Conservation (phyloP, 2,329 filamentous ascomycete species). For the Leptographium flavum region DNA sequence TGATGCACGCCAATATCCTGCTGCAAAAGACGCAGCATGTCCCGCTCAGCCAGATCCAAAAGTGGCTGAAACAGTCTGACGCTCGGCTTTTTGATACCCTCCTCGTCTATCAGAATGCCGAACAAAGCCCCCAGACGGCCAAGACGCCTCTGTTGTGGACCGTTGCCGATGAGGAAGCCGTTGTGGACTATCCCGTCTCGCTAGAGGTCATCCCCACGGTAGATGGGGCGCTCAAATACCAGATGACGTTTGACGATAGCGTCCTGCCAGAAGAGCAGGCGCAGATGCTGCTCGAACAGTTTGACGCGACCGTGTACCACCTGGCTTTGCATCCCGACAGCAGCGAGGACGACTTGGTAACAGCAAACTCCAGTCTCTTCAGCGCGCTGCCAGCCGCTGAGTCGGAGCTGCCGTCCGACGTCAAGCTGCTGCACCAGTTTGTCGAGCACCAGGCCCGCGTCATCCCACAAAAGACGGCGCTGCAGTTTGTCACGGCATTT, state of each 20-base stretch:
- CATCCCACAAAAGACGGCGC: constrained; percentile 46
- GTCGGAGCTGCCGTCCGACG: constrained; percentile 39
- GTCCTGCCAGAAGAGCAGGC: constrained; percentile 58
- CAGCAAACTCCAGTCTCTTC: constrained; percentile 27
- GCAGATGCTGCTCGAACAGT: constrained; percentile 50
- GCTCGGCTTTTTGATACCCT: constrained; percentile 68
- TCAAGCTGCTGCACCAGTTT: constrained; percentile 59
- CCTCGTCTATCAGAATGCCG: constrained; percentile 63
- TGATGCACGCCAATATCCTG: constrained; percentile 50
- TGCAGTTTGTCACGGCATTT: constrained; percentile 59
- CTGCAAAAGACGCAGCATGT: constrained; percentile 59
- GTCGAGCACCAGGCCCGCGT: constrained; percentile 48
- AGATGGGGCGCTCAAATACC: constrained; percentile 37
- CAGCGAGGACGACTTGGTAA: constrained; percentile 23
- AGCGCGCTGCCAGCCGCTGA: constrained; percentile 52
- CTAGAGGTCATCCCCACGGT: constrained; percentile 55
- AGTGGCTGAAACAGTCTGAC: constrained; percentile 51
- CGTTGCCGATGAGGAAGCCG: constrained; percentile 49
- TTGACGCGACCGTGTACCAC: constrained; percentile 50
- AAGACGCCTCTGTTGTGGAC: constrained; percentile 34
- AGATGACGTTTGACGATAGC: constrained; percentile 50
- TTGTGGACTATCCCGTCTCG: constrained; percentile 66
- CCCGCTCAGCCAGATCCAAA: constrained; percentile 58
- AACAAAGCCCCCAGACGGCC: constrained; percentile 4
- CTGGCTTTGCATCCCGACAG: constrained; percentile 36